Percentiles rank a stretch among this genome's conserved stretches.
Conservation (phyloP, 1,284 basidiomycete species). For the Afroboletus lepidellus region DNA sequence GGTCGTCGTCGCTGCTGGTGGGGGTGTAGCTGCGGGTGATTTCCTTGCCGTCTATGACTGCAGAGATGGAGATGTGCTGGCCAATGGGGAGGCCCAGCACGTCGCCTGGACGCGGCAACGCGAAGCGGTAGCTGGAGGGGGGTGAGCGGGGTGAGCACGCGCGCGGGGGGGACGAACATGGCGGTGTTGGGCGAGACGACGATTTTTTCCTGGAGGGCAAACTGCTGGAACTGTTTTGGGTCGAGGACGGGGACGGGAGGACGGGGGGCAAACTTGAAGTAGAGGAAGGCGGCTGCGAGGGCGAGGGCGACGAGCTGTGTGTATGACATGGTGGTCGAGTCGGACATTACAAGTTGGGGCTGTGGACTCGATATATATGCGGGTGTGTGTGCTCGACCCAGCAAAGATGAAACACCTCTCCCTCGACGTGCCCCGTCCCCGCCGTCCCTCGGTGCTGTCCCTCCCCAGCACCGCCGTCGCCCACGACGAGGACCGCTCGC, state of each 20-base stretch:
- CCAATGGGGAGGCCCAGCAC: conserved; percentile 93
- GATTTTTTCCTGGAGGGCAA: conserved; percentile 80
- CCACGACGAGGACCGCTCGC: conserved; percentile 59
- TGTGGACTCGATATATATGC: too few species aligned
- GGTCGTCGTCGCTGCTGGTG: conserved; percentile 88
- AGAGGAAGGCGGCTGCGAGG: conserved; percentile 40
- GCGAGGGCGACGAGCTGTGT: conserved; percentile 39
- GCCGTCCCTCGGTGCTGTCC: conserved; percentile 66
- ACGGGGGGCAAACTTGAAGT: conserved; percentile 45
- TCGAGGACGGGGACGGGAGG: conserved; percentile 61
- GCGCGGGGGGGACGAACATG: conserved; percentile 54
- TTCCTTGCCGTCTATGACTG: conserved; percentile 89
- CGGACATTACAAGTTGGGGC: too few species aligned
- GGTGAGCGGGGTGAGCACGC: background rate
- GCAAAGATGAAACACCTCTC: background rate
- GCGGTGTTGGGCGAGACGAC: conserved; percentile 94
- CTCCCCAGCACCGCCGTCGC: conserved; percentile 52
- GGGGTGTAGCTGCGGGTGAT: conserved; percentile 94
- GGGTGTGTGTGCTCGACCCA: too few species aligned
- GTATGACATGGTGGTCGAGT: conserved; percentile 23
- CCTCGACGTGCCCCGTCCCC: conserved; percentile 30
- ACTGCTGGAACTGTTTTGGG: conserved; percentile 78
- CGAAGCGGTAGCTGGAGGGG: conserved; percentile 81
- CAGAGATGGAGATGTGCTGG: conserved; percentile 92
- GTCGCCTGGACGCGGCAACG: conserved; percentile 69